A percentile compares a stretch with the other conserved stretches of the same genome.
phyloP scores from a whole-genome alignment of 2,329 filamentous ascomycete species.

The Aulographum hederae region DNA sequence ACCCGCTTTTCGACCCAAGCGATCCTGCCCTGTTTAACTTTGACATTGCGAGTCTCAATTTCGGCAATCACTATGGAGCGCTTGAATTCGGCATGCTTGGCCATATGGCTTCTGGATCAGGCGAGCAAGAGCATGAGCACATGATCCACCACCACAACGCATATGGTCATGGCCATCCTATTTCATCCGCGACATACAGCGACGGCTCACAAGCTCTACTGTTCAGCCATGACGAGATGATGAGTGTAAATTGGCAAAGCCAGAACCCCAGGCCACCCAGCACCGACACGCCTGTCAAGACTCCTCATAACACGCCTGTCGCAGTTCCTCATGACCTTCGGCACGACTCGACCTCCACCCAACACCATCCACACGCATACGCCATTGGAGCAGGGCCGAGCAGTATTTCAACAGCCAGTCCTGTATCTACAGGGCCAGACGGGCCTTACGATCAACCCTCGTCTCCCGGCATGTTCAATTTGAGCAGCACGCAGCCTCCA shows the following conservation, averaged over 20 bases:
- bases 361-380: constrained; percentile 42
- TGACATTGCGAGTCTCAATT: constrained; percentile 83
- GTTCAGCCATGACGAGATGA: constrained; percentile 22
- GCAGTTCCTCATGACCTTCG: no score
- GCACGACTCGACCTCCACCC: constrained; percentile 14
- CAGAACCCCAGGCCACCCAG: constrained; percentile 20
- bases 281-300: constrained; percentile 23
- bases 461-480: constrained; percentile 1
- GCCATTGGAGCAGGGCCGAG: constrained; percentile 40
- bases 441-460: constrained; percentile 22
- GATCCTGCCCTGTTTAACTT: constrained; percentile 92
- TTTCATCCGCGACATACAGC: no score
- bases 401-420: constrained; percentile 38
- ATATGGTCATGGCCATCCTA: constrained; percentile 14
- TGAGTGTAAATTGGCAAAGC: constrained; percentile 12
- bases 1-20: constrained; percentile 65
- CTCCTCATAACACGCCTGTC: constrained; percentile 21
- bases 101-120: constrained; percentile 84
- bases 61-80: constrained; percentile 89
- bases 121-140: constrained; percentile 15
- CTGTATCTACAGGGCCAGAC: constrained; percentile 33
- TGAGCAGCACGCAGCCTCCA: neutral
- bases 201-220: constrained; percentile 12
- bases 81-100: constrained; percentile 92
- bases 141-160: constrained; percentile 16